Evolutionary conservation across 345 rosid genomes (phyloP).

Genomic region (Lenwebbia sp.): DNA sequence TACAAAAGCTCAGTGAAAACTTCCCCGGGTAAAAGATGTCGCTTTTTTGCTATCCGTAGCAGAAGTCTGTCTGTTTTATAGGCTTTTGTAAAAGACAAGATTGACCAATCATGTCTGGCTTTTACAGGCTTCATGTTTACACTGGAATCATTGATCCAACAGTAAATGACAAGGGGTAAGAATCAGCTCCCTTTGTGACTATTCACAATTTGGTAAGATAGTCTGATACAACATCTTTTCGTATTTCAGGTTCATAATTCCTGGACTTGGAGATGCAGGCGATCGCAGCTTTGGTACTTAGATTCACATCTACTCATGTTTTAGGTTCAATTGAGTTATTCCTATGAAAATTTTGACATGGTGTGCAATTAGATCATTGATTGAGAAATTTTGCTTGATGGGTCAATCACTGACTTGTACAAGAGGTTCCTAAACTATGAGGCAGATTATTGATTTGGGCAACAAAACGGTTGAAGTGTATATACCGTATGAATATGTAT

Average conservation of each 20-base stretch:
- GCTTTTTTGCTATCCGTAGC: not conserved
- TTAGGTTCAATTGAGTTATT: not conserved
- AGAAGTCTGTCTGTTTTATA: not conserved
- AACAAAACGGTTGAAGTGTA: not conserved
- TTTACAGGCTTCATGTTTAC: constrained; percentile 80
- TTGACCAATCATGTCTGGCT: not conserved
- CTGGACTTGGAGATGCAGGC: constrained; percentile 99
- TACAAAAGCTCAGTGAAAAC: constrained; percentile 83
- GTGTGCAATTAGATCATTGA: not conserved
- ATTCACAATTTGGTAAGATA: not conserved
- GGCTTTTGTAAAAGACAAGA: not conserved
- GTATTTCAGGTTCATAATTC: constrained; percentile 59
- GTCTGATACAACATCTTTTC: not conserved
- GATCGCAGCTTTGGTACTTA: constrained; percentile 86
- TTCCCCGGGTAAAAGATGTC: constrained; percentile 65
- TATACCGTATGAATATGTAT: not conserved
- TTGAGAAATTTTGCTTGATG: not conserved
- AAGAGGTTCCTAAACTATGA: not conserved
- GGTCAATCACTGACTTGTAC: not conserved
- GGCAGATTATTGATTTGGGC: not conserved
- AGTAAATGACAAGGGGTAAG: constrained; percentile 79
- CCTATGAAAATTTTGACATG: not conserved
- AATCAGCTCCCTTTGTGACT: not conserved
- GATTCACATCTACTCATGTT: not conserved
- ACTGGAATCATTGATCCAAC: constrained; percentile 84